Evolutionary conservation across 2,329 filamentous ascomycete genomes (phyloP), one percentile per base, ranked within the genome.

Genomic region (Penicillium sp.): DNA sequence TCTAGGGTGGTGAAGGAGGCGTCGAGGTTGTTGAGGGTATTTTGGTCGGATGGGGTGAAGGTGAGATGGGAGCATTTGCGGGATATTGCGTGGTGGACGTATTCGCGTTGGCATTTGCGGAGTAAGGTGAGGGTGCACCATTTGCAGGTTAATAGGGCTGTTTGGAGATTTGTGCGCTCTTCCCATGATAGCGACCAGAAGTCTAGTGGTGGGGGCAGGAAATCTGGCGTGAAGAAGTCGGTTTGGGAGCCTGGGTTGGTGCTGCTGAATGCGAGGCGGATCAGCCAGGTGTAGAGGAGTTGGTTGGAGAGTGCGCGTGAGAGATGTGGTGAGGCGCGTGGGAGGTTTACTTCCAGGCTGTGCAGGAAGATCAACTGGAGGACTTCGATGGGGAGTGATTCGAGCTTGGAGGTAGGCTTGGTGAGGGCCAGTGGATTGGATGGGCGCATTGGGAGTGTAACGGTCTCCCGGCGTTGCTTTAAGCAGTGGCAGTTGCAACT

Each of bases 341-440:
- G 73, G 10, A 81, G 69, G 45, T 79, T 77, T 57, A 81, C 61
- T 60, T 81, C 79, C n/a, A 78, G 68, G 19, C 74, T 73, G 26
- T 73, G 62, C n/a, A 80, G 71, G 62, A 83, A 83, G 48, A 83
- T 82, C 40, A 72, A 71, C 56, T 83, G 76, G 5, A 83, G 62
- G 21, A 83, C 68, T 63, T 83, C 80, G 13, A 71, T 61, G 0
- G 80, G 80, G 1, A 83, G 70, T 13, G 55, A 51, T 60, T 82
- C 79, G 19, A 83, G 66, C 16, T 54, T 54, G 26, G 72, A 73
- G 34, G 55, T 24, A n/a, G 34, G 29, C 29, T 33, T 36, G 14
- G 44, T 48, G 37, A 31, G 52, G 36, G 54, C 33, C 3, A 11
- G 19, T 16, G 46, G 34, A 26, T 51, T 40, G 33, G 54, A 34